phyloP scores from a whole-genome alignment of 352 stramenopile species.

The Halophytophthora polymorphica region DNA sequence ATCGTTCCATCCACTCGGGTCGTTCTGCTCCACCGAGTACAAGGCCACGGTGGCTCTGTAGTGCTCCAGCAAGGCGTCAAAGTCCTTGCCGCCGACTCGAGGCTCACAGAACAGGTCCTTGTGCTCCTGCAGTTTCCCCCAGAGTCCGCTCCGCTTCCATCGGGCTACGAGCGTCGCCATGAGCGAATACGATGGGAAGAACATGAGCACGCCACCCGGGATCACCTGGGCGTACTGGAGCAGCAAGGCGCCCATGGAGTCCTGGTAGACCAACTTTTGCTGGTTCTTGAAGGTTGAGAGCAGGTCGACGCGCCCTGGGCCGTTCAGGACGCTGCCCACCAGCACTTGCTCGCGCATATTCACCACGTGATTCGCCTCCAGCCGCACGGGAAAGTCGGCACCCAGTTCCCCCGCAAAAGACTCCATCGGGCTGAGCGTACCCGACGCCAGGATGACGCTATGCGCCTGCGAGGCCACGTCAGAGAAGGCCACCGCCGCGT shows the following conservation, averaged over 20 bases:
- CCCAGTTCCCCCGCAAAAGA: conserved; percentile 84
- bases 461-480: conserved; percentile 63
- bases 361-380: conserved; percentile 86
- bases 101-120: conserved; percentile 74
- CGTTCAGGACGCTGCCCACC: conserved; percentile 68
- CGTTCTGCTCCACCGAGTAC: conserved; percentile 9
- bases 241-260: conserved; percentile 75
- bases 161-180: conserved; percentile 65
- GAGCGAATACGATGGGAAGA: conserved; percentile 83
- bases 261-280: conserved; percentile 76
- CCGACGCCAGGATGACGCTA: conserved; percentile 81
- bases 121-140: conserved; percentile 48
- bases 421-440: conserved; percentile 84
- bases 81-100: conserved; percentile 74
- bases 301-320: conserved; percentile 61
- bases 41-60: conserved; percentile 59
- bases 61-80: conserved; percentile 71
- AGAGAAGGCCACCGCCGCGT: conserved; percentile 79
- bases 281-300: conserved; percentile 82
- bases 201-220: conserved; percentile 82
- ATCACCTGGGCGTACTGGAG: conserved; percentile 64
- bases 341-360: conserved; percentile 88
- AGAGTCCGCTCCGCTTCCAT: conserved; percentile 71
- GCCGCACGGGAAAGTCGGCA: conserved; percentile 71
- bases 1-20: conserved; percentile 16